Base-by-base conservation (phyloP, 352 stramenopile species). In the Elongisporangium undulatum region DNA sequence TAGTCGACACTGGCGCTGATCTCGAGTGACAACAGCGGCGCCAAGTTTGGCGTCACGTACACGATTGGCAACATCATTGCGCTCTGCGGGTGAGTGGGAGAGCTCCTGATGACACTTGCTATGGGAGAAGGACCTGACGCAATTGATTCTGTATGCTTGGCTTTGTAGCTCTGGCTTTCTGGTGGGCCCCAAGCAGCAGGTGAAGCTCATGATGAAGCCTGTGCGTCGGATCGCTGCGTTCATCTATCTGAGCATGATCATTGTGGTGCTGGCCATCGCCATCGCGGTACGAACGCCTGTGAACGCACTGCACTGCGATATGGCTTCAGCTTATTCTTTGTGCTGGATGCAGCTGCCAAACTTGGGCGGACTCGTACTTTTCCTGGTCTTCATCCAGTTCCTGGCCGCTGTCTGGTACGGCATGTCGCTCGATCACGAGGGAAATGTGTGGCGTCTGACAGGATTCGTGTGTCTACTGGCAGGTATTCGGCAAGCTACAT, bases 191-290 rank as follows among this genome's bases (percentile, higher is more conserved):
- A 80, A 66, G 68, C 82, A 93, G 74, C 86, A 95, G 54, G 59
- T 87, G 57, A 93, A 93, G 67, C 81, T 92, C 59, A 95, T 95
- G 86, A 88, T 92, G 65, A 92, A 93, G 61, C 86, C 86, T 21
- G 72, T 92, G 55, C 82, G 86, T 0, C 77, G 86, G 21, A 67
- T 92, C 49, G 86, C 83, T 0, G 79, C 86, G 13, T 49, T 83
- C 38, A 77, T 92, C 67, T 95, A 93, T 67, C 55, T 95, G 13
- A 38, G 61, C 19, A 92, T 93, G 84, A 92, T 95, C 64, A 45
- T 85, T 29, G 61, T 91, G 13, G 84, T 93, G 22, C 66, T 95
- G 1, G 77, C 61, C 1, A 77, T 95, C 23, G 83, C 86, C 12
- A 71, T 93, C n/a, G 75, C 69, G 55, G 86, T 95, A 56, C 17